Conservation (phyloP, 371 early-diverging fungal species). For the Globomyces sp. region DNA sequence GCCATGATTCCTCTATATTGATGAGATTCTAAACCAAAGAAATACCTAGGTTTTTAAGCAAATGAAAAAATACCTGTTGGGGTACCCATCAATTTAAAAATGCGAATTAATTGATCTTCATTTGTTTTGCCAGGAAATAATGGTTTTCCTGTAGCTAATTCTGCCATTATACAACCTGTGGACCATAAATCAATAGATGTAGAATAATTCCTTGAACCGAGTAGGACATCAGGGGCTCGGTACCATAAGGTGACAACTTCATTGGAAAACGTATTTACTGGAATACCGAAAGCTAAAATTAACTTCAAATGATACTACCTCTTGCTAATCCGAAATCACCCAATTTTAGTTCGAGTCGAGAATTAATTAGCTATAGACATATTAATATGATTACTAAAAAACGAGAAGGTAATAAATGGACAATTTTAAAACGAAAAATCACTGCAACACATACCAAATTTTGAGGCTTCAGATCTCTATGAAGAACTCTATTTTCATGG, state of each 20-base stretch:
- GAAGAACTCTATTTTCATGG: conserved; percentile 87
- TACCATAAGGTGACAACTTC: conserved; percentile 99
- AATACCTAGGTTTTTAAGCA: too few relatives aligned
- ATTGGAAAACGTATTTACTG: conserved; percentile 92
- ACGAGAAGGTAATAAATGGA: too few relatives aligned
- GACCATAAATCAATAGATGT: conserved; percentile 99
- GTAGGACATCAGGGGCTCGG: conserved; percentile 96
- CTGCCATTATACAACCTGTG: conserved; percentile 97
- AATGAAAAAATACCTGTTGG: conserved; percentile 46
- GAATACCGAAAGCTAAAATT: conserved; percentile 82
- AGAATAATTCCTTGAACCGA: conserved; percentile 93
- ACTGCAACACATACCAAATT: conserved; percentile 22
- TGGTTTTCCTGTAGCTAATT: conserved; percentile 55
- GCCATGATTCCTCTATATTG: conserved; percentile 75
- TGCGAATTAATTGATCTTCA: conserved; percentile 85
- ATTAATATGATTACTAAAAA: too few relatives aligned
- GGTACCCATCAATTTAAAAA: conserved; percentile 85
- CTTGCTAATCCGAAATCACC: conserved; percentile 96
- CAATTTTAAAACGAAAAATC: background rate
- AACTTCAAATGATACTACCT: background rate
- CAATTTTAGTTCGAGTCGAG: conserved; percentile 81
- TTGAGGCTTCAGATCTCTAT: conserved; percentile 93
- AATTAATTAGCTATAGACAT: conserved; percentile 67
- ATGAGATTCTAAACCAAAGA: conserved; percentile 55
- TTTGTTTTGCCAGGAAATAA: conserved; percentile 95